phyloP scores from a whole-genome alignment of 306 rosid species.

The Astragalus glycyphyllos region DNA sequence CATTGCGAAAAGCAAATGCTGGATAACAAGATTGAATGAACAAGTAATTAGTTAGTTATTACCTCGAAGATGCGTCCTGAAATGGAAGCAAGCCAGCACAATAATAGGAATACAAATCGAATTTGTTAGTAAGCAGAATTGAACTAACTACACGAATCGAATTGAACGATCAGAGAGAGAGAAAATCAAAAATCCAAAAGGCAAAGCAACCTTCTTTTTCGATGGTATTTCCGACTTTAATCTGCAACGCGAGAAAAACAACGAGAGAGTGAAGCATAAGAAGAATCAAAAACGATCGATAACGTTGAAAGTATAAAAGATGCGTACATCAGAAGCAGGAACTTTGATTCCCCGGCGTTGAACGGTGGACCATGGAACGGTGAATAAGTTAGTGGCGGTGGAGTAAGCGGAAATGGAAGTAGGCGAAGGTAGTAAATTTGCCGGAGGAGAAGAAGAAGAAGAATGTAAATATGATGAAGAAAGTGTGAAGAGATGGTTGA shows the following conservation, averaged over 20 bases:
- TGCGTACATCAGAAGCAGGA: constrained; percentile 73
- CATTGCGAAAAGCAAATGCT: not conserved
- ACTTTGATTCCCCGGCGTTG: constrained; percentile 69
- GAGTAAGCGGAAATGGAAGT: constrained; percentile 29
- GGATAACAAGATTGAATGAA: constrained; percentile 3
- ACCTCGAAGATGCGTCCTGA: constrained; percentile 91
- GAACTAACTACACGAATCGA: not conserved
- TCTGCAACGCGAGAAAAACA: constrained; percentile 52
- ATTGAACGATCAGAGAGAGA: not conserved
- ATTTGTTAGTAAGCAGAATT: constrained; percentile 30
- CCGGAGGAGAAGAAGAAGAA: constrained; percentile 9
- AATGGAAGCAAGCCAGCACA: constrained; percentile 28
- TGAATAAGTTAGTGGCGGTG: constrained; percentile 37
- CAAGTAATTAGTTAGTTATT: not conserved
- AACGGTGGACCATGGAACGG: constrained; percentile 65
- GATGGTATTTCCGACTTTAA: constrained; percentile 78
- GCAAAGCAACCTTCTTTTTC: constrained; percentile 71
- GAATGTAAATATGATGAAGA: constrained; percentile 25
- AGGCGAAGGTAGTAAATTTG: constrained; percentile 40
- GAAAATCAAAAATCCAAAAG: not conserved
- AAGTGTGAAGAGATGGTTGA: constrained; percentile 18
- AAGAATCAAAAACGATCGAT: not conserved
- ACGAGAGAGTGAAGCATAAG: not conserved
- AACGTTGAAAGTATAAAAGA: not conserved
- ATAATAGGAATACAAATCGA: constrained; percentile 29